Base-by-base conservation (phyloP, 495 filamentous ascomycete species). In the Rusavskia elegans region DNA sequence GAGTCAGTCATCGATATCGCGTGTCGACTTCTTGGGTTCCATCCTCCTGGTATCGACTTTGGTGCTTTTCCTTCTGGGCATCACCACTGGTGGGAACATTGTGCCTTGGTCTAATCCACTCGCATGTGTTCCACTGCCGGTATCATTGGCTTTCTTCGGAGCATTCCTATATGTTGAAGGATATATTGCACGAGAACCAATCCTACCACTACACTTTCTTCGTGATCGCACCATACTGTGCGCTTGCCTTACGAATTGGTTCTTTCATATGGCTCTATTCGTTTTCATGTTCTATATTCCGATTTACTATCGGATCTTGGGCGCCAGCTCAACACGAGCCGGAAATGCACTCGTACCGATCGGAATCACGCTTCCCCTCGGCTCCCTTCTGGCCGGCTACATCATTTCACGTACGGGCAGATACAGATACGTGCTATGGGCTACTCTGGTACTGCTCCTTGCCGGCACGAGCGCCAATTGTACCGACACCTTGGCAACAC, bases 61-160 rank as follows among this genome's bases (percentile, higher is more conserved):
- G n/a, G 78, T 89, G 2, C 64, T 88, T 11, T 66, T 95, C 0
- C 70, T 95, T 2, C 68, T 92, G 0, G 88, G 87, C 1, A 73
- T 96, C 49, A 95, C 88, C 59, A 79, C 84, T 1, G 89, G 88
- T 13, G 89, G 89, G 6, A 94, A 90, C 53, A 64, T 86, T 17
- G 77, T 95, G 0, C 84, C 87, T 2, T 95, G 89, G 89, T 77
- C 70, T 1, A 84, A 93, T 54, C 89, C 87, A 2, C 68, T 95
- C 16, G 80, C 89, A 8, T 64, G 86, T 20, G 74, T 71, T 8
- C 75, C 78, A 0, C 64, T 95, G n/a, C 80, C 82, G 0, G 68
- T 90, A 1, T 82, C 83, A 5, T 57, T 70, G 0, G 71, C 77
- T 8, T 79, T 78, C 51, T 52, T 73, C 14, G 57, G 61, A 1